These are phyloP conservation scores for Cryptococcus depauperatus DNA, from an alignment of 1,284 basidiomycete genomes.

Conservation along the genomic window DNA sequence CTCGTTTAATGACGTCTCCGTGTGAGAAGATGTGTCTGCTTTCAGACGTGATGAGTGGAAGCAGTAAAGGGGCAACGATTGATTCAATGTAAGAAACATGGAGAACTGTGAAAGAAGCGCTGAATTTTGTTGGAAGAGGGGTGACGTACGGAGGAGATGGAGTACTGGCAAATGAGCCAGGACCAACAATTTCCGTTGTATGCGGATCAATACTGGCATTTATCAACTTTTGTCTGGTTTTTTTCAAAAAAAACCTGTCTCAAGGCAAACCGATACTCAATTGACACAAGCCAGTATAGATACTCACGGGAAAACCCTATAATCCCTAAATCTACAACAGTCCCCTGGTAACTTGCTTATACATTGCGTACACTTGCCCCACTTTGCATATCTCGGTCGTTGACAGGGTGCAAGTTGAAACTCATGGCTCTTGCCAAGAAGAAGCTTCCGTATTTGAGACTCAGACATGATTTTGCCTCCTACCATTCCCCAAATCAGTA, in stretches of 20 bases:
- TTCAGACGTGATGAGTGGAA: constrained; percentile 62
- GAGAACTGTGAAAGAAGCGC: constrained; percentile 21
- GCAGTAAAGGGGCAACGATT: constrained; percentile 60
- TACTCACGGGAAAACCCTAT: constrained; percentile 36
- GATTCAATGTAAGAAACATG: constrained; percentile 31
- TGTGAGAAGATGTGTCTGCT: constrained; percentile 54
- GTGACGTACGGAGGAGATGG: constrained; percentile 23
- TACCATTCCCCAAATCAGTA: no score
- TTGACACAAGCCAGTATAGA: no score
- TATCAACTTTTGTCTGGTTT: no score
- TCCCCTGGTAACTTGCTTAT: constrained; percentile 36
- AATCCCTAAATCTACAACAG: constrained; percentile 38
- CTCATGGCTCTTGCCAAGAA: constrained; percentile 28
- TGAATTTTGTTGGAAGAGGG: constrained; percentile 36
- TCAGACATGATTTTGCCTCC: no score
- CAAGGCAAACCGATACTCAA: no score
- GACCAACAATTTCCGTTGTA: constrained; percentile 30
- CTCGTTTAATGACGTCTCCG: constrained; percentile 40
- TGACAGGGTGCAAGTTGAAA: constrained; percentile 30
- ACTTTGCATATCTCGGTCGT: constrained; percentile 28
- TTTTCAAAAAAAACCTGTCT: no score
- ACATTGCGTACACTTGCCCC: constrained; percentile 41
- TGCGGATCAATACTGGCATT: constrained; percentile 35
- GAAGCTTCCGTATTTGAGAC: no score
- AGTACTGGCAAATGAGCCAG: constrained; percentile 34